phyloP scores from a whole-genome alignment of 2,329 filamentous ascomycete genomes.

The Colletotrichum sp. region DNA sequence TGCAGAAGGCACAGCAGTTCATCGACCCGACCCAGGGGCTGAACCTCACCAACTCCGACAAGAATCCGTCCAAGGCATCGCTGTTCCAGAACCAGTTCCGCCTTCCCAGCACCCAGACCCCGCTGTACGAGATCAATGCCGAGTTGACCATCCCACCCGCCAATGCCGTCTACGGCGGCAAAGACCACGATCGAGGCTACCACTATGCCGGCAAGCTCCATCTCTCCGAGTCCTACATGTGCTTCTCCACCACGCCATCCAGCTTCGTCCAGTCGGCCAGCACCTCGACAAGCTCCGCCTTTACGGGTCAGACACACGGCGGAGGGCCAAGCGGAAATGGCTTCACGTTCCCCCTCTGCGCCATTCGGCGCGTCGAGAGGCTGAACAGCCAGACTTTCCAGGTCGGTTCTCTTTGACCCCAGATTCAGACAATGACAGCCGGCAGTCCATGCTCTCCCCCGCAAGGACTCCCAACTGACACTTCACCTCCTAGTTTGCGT shows the following conservation, averaged over 20 bases:
- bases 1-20: constrained; percentile 94
- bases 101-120: constrained; percentile 88
- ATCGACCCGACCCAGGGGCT: constrained; percentile 87
- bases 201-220: constrained; percentile 94
- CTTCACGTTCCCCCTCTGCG: constrained; percentile 91
- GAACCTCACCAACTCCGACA: constrained; percentile 74
- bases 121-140: constrained; percentile 94
- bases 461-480: not conserved
- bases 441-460: constrained; percentile 1
- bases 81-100: constrained; percentile 97
- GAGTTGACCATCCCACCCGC: constrained; percentile 87
- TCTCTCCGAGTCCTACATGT: constrained; percentile 91
- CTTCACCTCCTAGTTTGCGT: constrained; percentile 68
- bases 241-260: constrained; percentile 92
- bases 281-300: constrained; percentile 79
- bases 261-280: constrained; percentile 85
- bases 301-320: constrained; percentile 92
- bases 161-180: constrained; percentile 73
- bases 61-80: constrained; percentile 86
- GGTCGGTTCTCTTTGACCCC: constrained; percentile 38
- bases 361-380: constrained; percentile 89
- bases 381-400: constrained; percentile 90
- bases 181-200: constrained; percentile 75
- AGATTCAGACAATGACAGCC: not conserved
- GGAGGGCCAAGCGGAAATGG: constrained; percentile 93